Evolutionary conservation across 768 basidiomycete species (phyloP).

Genomic region (Boletus rubescentipes): DNA sequence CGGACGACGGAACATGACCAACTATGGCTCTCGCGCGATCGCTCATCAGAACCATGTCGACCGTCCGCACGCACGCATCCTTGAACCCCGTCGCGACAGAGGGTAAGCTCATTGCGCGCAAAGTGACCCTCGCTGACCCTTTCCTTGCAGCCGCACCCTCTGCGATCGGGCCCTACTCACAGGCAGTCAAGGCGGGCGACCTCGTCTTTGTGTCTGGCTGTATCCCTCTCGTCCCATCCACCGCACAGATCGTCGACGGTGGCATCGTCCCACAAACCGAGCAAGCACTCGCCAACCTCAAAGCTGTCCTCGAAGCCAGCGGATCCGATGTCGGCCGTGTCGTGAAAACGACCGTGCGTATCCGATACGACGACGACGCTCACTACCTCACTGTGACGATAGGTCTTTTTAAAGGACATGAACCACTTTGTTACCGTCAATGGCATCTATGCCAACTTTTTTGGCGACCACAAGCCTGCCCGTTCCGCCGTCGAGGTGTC

Average conservation of each 20-base stretch:
- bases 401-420: constrained; percentile 95
- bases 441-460: constrained; percentile 76
- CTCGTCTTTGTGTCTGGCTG: constrained; percentile 89
- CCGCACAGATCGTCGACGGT: constrained; percentile 42
- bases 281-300: constrained; percentile 86
- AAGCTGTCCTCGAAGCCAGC: constrained; percentile 78
- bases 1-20: background rate
- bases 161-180: constrained; percentile 85
- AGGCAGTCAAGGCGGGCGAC: constrained; percentile 81
- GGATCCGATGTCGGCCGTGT: constrained; percentile 79
- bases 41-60: constrained; percentile 23
- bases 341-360: constrained; percentile 85
- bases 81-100: constrained; percentile 36
- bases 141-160: constrained; percentile 61
- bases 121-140: background rate
- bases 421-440: constrained; percentile 86
- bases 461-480: constrained; percentile 91
- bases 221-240: constrained; percentile 77
- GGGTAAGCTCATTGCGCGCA: constrained; percentile 2
- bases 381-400: background rate
- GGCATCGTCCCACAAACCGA: constrained; percentile 49
- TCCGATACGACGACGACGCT: background rate
- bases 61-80: constrained; percentile 35
- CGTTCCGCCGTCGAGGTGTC: constrained; percentile 90
- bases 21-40: background rate